phyloP scores from a whole-genome alignment of 1,284 basidiomycete species.

The Fomitopsis betulina region DNA sequence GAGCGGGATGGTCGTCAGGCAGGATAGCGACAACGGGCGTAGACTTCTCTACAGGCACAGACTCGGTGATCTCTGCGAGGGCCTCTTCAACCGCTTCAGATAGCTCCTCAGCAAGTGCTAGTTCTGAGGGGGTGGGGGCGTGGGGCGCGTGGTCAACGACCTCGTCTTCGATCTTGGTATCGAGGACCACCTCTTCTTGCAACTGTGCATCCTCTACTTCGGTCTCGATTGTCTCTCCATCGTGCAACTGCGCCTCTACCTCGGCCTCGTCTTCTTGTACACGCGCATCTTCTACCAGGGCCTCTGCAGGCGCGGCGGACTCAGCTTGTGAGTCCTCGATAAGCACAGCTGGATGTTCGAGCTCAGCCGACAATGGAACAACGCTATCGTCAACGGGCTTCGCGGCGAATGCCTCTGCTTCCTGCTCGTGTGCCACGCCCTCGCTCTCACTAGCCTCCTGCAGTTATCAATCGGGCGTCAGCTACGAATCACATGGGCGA shows the following conservation, averaged over 20 bases:
- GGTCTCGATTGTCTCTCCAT: neutral
- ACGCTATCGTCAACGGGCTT: neutral
- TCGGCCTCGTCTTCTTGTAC: neutral
- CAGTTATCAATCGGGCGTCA: neutral
- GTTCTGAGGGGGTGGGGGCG: neutral
- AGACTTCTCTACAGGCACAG: neutral
- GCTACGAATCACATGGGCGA: conserved; percentile 2
- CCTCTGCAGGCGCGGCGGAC: neutral
- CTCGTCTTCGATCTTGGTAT: neutral
- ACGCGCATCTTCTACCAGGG: neutral
- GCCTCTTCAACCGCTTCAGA: neutral
- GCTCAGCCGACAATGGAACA: neutral
- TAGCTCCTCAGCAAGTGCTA: conserved; percentile 1
- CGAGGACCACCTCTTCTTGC: neutral
- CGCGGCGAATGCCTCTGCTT: neutral
- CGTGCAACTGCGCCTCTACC: neutral
- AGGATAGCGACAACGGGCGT: neutral
- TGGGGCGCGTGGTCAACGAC: neutral
- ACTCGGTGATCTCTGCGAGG: neutral
- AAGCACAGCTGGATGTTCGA: neutral
- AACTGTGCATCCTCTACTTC: neutral
- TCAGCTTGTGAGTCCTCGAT: neutral
- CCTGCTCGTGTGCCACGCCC: neutral
- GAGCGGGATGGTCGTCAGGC: neutral
- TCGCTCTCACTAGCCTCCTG: neutral